Conservation (phyloP, 2,329 filamentous ascomycete genomes). For the Penicillium verrucosum region DNA sequence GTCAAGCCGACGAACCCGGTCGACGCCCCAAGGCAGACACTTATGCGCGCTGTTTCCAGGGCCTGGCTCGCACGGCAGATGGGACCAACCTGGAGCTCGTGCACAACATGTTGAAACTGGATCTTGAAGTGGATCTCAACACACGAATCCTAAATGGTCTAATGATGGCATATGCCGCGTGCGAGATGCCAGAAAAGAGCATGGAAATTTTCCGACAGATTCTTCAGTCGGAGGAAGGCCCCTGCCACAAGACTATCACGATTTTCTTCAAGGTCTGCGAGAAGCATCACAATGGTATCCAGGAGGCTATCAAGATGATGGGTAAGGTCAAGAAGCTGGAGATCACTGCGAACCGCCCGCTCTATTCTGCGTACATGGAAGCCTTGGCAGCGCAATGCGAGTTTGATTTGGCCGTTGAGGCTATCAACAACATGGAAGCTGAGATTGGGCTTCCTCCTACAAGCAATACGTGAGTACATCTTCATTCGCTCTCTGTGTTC, state of each 20-base stretch:
- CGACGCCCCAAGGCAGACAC: conserved; percentile 68
- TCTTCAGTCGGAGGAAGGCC: conserved; percentile 77
- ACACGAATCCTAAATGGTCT: conserved; percentile 78
- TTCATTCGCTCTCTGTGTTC: background rate
- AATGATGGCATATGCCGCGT: conserved; percentile 78
- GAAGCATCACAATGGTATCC: conserved; percentile 44
- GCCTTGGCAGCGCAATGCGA: conserved; percentile 71
- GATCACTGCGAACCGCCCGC: conserved; percentile 67
- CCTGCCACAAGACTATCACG: conserved; percentile 74
- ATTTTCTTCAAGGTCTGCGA: conserved; percentile 80
- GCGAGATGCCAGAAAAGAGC: conserved; percentile 63
- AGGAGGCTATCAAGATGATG: conserved; percentile 53
- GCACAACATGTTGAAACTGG: conserved; percentile 93
- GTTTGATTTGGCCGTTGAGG: conserved; percentile 63
- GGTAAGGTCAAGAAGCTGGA: conserved; percentile 65
- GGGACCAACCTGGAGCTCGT: conserved; percentile 67
- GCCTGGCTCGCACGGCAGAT: conserved; percentile 62
- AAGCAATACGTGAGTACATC: conserved; percentile 62
- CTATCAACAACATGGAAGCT: conserved; percentile 65
- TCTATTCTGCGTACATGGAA: conserved; percentile 75
- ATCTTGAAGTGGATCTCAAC: conserved; percentile 71
- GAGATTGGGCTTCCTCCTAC: conserved; percentile 67
- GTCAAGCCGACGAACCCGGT: conserved; percentile 62
- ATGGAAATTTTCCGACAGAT: conserved; percentile 83
- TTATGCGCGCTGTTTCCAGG: conserved; percentile 75